Evolutionary conservation across 73 alveolate genomes (phyloP), one percentile per base, ranked within the genome.

Genomic region (Durusdinium trenchii): DNA sequence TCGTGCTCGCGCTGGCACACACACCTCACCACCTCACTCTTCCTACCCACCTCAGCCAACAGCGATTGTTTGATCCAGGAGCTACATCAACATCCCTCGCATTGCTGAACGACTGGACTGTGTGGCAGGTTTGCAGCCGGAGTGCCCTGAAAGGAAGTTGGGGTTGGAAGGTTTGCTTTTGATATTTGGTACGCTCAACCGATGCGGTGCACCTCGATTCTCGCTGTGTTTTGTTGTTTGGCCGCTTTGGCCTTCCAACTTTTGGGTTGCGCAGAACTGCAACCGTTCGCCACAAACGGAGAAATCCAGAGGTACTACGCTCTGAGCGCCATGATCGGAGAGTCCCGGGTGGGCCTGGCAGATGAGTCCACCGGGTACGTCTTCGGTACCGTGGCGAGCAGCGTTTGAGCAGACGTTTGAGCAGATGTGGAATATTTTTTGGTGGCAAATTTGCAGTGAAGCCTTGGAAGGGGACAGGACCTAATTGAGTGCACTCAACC

Each of bases 291-390:
- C n/a, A n/a, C n/a, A n/a, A n/a, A n/a, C n/a, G n/a, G n/a, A 16
- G 69, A 16, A 12, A 57, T 64, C 38, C 42, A 30, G 54, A 84
- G 94, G 94, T 91, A 91, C 76, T 91, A 91, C 60, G 98, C 61
- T 54, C 61, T 91, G 78, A 50, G 98, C 60, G 78, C 98, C 32
- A 69, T 69, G 98, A 71, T 71, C 50, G 98, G 98, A 40, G 90
- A 67, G 81, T 26, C 76, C 48, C 98, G 89, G 14, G 94, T 84
- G 45, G 62, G 78, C 85, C 26, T 69, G 12, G 89, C 90, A 35
- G 98, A 67, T 71, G 98, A 91, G 78, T 46, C 96, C 32, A 67
- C 87, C 38, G 96, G 96, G 38, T 90, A 90, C 73, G 38, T 90
- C 75, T 18, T 90, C 96, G 67, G 96, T 35, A n/a, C 48, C 20